phyloP scores from a whole-genome alignment of 805 yeast species.

The Metschnikowia henanensis region DNA sequence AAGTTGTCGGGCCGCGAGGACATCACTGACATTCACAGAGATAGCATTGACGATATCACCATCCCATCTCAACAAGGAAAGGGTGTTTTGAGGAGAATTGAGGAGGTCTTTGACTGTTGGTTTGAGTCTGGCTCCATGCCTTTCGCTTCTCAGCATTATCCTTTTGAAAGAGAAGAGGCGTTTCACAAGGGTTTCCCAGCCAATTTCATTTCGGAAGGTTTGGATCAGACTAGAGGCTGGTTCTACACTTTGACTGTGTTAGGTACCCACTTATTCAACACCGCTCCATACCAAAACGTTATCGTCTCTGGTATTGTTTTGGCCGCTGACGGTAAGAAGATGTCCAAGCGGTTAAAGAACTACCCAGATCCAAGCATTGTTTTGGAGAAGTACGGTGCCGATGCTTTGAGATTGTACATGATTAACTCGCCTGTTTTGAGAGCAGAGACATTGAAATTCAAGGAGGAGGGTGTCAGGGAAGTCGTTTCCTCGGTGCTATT shows the following conservation, averaged over 20 bases:
- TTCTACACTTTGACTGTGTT: slow-evolving; percentile 94
- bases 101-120: slow-evolving; percentile 99
- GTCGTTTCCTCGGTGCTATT: slow-evolving; percentile 92
- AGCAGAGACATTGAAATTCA: slow-evolving; percentile 95
- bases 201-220: slow-evolving; percentile 96
- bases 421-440: slow-evolving; percentile 97
- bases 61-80: slow-evolving; percentile 92
- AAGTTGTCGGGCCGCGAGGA: slow-evolving; percentile 78
- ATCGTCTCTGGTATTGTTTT: slow-evolving; percentile 95
- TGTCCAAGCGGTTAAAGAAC: slow-evolving; percentile 97
- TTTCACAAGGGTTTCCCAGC: slow-evolving; percentile 88
- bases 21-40: slow-evolving; percentile 93
- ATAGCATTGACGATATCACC: slow-evolving; percentile 84
- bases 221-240: slow-evolving; percentile 99
- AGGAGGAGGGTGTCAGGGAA: slow-evolving; percentile 98
- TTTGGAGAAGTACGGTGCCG: slow-evolving; percentile 92
- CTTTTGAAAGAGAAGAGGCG: slow-evolving; percentile 79
- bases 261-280: slow-evolving; percentile 91
- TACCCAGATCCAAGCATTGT: slow-evolving; percentile 93
- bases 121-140: slow-evolving; percentile 99
- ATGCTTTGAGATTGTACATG: slow-evolving; percentile 92
- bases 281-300: slow-evolving; percentile 93
- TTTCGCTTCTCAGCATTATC: slow-evolving; percentile 94
- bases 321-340: slow-evolving; percentile 98
- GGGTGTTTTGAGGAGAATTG: slow-evolving; percentile 84